These are phyloP conservation scores for Ustilago hordei DNA, from an alignment of 1,284 basidiomycete genomes.

Conservation along the genomic window DNA sequence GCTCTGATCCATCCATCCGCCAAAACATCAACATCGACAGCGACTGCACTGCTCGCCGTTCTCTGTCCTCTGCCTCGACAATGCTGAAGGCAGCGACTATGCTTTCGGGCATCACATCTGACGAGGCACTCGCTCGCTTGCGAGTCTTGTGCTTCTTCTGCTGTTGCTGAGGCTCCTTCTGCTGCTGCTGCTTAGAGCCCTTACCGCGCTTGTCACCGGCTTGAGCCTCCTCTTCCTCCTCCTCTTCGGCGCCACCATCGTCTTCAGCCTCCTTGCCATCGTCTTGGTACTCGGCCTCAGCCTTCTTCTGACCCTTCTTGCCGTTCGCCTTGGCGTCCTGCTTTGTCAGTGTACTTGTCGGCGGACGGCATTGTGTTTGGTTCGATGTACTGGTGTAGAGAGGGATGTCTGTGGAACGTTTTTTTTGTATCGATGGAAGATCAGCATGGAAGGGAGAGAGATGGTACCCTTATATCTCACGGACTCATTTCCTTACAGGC, in stretches of 20 bases:
- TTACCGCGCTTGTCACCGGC: constrained; percentile 37
- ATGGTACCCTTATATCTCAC: neutral
- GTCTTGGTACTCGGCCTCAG: constrained; percentile 20
- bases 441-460: neutral
- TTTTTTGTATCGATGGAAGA: neutral
- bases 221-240: constrained; percentile 20
- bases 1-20: too few species aligned
- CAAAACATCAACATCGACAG: too few species aligned
- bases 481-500: neutral
- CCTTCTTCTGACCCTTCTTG: constrained; percentile 14
- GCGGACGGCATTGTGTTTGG: constrained; percentile 37
- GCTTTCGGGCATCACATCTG: neutral
- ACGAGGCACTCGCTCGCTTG: constrained; percentile 11
- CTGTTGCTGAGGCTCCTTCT: constrained; percentile 13
- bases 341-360: constrained; percentile 48
- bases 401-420: neutral
- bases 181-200: constrained; percentile 26
- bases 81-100: too few species aligned
- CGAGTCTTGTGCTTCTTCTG: constrained; percentile 49
- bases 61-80: too few species aligned
- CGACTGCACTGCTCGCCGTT: too few species aligned
- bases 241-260: constrained; percentile 8
- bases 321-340: constrained; percentile 16
- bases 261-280: constrained; percentile 19
- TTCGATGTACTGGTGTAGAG: neutral